Evolutionary conservation across 768 basidiomycete species (phyloP).

Genomic region (Boletus tylopilopsis): DNA sequence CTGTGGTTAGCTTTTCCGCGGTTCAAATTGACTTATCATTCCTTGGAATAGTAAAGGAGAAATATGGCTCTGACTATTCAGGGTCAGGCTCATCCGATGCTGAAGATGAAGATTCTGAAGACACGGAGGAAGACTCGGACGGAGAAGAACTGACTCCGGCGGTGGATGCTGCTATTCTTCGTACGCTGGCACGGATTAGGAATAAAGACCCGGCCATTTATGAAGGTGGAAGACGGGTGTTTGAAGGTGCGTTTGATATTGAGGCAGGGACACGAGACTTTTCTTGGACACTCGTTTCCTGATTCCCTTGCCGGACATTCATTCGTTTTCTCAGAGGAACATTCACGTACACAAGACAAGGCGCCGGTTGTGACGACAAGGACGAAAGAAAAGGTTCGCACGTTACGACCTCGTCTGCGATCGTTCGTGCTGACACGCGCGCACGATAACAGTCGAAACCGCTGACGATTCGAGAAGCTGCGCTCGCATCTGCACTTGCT

Average conservation of each 20-base stretch:
- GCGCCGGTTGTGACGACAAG: constrained; percentile 24
- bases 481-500: constrained; percentile 58
- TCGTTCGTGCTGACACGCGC: not conserved
- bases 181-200: constrained; percentile 83
- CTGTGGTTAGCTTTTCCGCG: not conserved
- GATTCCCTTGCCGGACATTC: not conserved
- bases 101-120: constrained; percentile 57
- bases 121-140: constrained; percentile 88
- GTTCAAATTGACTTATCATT: not conserved
- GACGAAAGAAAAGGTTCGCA: constrained; percentile 50
- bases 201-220: constrained; percentile 85
- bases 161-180: constrained; percentile 89
- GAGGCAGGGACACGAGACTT: not conserved
- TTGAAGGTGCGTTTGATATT: constrained; percentile 60
- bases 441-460: constrained; percentile 53
- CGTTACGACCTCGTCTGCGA: not conserved
- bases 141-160: constrained; percentile 93
- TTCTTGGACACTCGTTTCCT: not conserved
- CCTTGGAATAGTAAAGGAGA: constrained; percentile 63
- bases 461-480: constrained; percentile 70
- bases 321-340: constrained; percentile 54
- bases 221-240: constrained; percentile 61
- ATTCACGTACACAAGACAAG: constrained; percentile 37
- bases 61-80: constrained; percentile 76
- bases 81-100: constrained; percentile 8